phyloP scores from a whole-genome alignment of 2,329 filamentous ascomycete genomes.

The Cercospora zeae-maydis region DNA sequence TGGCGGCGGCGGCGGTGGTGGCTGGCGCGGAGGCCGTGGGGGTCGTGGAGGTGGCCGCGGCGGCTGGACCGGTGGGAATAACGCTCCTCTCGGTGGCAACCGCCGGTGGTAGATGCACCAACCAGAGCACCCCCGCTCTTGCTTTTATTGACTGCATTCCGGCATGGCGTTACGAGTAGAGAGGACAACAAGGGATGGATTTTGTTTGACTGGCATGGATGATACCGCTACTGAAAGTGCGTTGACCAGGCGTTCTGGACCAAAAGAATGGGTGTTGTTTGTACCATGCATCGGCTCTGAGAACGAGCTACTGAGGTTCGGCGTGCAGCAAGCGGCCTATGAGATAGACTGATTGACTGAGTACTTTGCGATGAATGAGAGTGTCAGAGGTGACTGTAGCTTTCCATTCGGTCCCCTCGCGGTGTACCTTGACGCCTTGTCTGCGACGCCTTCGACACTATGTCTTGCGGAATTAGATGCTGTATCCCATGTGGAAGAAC shows the following conservation, averaged over 20 bases:
- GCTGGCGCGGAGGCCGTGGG: constrained; percentile 49
- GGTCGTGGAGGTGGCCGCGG: constrained; percentile 47
- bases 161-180: constrained; percentile 25
- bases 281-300: constrained; percentile 14
- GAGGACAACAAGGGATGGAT: constrained; percentile 14
- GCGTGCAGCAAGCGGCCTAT: not conserved
- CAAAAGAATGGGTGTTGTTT: not conserved
- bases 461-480: no score
- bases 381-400: not conserved
- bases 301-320: constrained; percentile 5
- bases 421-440: no score
- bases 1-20: constrained; percentile 72
- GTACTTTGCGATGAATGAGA: not conserved
- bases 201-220: constrained; percentile 8
- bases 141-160: constrained; percentile 16
- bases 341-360: not conserved
- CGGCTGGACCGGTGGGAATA: constrained; percentile 56
- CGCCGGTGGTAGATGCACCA: constrained; percentile 49
- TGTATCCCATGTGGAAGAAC: no score
- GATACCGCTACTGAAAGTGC: constrained; percentile 13
- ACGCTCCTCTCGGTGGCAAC: constrained; percentile 55
- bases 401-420: not conserved
- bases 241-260: not conserved
- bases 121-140: not conserved
- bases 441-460: no score